These are phyloP conservation scores for Lophium mytilinum DNA, from an alignment of 495 filamentous ascomycete genomes.

Conservation along the genomic window DNA sequence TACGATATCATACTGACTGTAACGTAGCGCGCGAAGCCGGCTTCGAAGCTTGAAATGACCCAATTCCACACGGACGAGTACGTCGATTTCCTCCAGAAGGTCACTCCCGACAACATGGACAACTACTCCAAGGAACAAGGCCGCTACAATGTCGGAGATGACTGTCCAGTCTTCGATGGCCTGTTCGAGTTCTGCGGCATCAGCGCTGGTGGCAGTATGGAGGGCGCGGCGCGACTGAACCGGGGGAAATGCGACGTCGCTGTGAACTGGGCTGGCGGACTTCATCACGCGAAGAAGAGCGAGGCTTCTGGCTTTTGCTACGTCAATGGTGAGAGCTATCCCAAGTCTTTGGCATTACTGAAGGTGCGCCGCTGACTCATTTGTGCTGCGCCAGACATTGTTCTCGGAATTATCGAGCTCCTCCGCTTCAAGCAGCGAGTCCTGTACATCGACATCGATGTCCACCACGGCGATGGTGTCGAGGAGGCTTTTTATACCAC, in stretches of 20 bases:
- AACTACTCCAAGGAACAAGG: slow-evolving; percentile 82
- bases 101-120: slow-evolving; percentile 99
- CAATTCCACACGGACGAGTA: slow-evolving; percentile 99
- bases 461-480: slow-evolving; percentile 96
- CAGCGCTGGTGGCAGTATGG: slow-evolving; percentile 94
- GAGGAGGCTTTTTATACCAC: slow-evolving; percentile 98
- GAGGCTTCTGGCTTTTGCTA: slow-evolving; percentile 98
- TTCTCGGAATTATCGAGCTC: slow-evolving; percentile 92
- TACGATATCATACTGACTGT: slow-evolving; percentile 13
- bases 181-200: slow-evolving; percentile 98
- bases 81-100: slow-evolving; percentile 92
- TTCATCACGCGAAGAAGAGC: slow-evolving; percentile 95
- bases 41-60: slow-evolving; percentile 94
- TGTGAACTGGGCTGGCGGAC: slow-evolving; percentile 93
- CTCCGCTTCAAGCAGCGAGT: slow-evolving; percentile 88
- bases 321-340: slow-evolving; percentile 65
- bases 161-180: slow-evolving; percentile 96
- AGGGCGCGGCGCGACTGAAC: slow-evolving; percentile 87
- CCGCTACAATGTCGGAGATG: slow-evolving; percentile 96
- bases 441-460: slow-evolving; percentile 96
- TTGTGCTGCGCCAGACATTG: slow-evolving; percentile 60
- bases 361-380: slow-evolving; percentile 5
- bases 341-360: no score
- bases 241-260: slow-evolving; percentile 94
- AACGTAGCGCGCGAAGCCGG: slow-evolving; percentile 84